Evolutionary conservation across 2,329 filamentous ascomycete genomes (phyloP), one percentile per base, ranked within the genome.

Genomic region (Aspergillus sp.): DNA sequence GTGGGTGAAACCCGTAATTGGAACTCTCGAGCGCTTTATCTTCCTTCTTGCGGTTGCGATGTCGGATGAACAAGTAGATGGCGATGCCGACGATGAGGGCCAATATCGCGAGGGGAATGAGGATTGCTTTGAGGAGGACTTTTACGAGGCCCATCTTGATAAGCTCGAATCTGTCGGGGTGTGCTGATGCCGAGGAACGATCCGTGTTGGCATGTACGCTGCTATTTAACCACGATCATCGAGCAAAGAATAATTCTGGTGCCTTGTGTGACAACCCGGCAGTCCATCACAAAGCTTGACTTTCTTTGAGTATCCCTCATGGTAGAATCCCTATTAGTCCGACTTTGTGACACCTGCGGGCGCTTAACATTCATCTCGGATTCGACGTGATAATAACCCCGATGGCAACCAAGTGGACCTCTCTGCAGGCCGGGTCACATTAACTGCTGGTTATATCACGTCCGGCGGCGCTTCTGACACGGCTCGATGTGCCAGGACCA

Each of bases 51-150:
- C 43, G 49, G 25, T 54, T 48, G 23, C 48, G 47, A 9, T 47
- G 56, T 12, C 50, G 53, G 25, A 51, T 52, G 39, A 58, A 38
- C 6, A 48, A 23, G 23, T 54, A 37, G 2, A 50, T 22, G 3
- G 49, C 20, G 7, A 44, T 44, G 1, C 52, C 33, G 12, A 23
- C 43, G 20, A 57, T 41, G 13, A 54, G 47, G 19, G 52, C 4
- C 30, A 58, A 3, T 35, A 58, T 1, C 15, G 51, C 45, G 7
- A 58, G 52, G 2, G 56, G 56, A n/a, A 58, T 52, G 32, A 58
- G 15, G 30, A 58, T 56, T 2, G 46, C 54, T 49, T 58, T 58
- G 39, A 57, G 53, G 7, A 58, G 44, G 10, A 57, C n/a, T 37
- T 52, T 57, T 12, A 56, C 3, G 33, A 57, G 47, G 7, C 54